These are phyloP conservation scores for Ambrosia hybrid DNA, from an alignment of 140 eudicot species.

Conservation along the genomic window DNA sequence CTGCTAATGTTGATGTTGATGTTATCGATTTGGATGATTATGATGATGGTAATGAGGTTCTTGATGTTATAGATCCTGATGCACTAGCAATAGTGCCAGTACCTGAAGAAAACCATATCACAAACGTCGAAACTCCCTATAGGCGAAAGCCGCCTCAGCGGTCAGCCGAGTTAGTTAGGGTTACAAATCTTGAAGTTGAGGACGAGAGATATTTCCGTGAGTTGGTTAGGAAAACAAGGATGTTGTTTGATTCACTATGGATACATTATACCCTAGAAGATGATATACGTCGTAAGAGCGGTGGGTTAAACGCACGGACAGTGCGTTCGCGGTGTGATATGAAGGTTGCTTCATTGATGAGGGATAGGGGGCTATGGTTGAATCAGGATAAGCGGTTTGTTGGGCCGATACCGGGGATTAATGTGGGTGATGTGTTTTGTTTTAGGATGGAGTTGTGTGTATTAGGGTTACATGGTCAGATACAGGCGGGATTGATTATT, in stretches of 20 bases:
- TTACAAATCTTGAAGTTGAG: slow-evolving; percentile 47
- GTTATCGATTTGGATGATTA: slow-evolving; percentile 45
- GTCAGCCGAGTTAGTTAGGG: slow-evolving; percentile 76
- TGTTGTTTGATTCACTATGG: slow-evolving; percentile 61
- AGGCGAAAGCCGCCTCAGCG: slow-evolving; percentile 42
- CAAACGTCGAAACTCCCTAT: slow-evolving; percentile 29
- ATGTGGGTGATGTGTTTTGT: slow-evolving; percentile 72
- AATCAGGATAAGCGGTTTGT: slow-evolving; percentile 80
- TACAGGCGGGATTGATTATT: slow-evolving; percentile 81
- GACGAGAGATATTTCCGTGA: slow-evolving; percentile 61
- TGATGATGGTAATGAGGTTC: slow-evolving; percentile 31
- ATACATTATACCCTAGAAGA: slow-evolving; percentile 39
- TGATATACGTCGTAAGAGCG: background rate
- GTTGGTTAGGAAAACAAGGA: slow-evolving; percentile 53
- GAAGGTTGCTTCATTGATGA: slow-evolving; percentile 55
- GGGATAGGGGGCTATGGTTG: slow-evolving; percentile 60
- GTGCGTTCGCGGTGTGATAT: slow-evolving; percentile 52
- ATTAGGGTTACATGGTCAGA: slow-evolving; percentile 75
- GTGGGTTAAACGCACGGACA: background rate
- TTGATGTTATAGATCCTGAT: slow-evolving; percentile 42
- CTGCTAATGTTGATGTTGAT: slow-evolving; percentile 23
- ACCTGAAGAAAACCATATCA: slow-evolving; percentile 32
- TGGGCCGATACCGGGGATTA: slow-evolving; percentile 71
- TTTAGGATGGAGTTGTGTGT: slow-evolving; percentile 85
- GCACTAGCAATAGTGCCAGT: slow-evolving; percentile 63